Percentiles rank a stretch among this genome's conserved stretches.
phyloP scores from a whole-genome alignment of 495 filamentous ascomycete genomes.

The Amorphotheca resinae region DNA sequence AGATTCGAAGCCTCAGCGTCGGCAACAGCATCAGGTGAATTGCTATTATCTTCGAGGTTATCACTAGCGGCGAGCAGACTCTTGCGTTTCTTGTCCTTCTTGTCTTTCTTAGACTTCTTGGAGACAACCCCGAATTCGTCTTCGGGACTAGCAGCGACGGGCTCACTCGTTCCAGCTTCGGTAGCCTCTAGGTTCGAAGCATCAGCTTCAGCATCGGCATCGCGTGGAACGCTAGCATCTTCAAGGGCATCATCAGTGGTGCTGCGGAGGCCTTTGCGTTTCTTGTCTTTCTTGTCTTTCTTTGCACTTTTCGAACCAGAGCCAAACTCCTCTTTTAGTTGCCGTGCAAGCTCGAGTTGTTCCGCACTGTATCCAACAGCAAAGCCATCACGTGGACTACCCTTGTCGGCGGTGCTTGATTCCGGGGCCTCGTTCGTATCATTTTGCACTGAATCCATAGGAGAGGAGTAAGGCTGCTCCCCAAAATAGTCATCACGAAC shows the following conservation, averaged over 20 bases:
- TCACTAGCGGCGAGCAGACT: not conserved
- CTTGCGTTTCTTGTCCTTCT: conserved; percentile 17
- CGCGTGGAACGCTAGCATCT: not conserved
- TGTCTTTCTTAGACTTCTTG: conserved; percentile 18
- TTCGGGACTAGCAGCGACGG: not conserved
- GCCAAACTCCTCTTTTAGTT: conserved; percentile 15
- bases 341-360: conserved; percentile 12
- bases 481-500: not conserved
- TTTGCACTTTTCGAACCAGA: conserved; percentile 11
- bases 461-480: not conserved
- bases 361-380: conserved; percentile 9
- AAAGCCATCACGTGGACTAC: conserved; percentile 3
- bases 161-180: not conserved
- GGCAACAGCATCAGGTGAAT: not conserved
- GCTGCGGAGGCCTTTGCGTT: conserved; percentile 2
- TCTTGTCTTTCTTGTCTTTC: conserved; percentile 22
- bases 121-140: conserved; percentile 6
- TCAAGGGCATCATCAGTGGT: not conserved
- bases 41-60: not conserved
- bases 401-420: not conserved
- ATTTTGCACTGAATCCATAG: not conserved
- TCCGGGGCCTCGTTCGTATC: not conserved
- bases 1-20: not conserved
- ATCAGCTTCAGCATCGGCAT: not conserved
- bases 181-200: not conserved